A percentile compares a stretch with the other conserved stretches of the same genome.
These are phyloP conservation scores for Ascochyta clinopodiicola DNA, from an alignment of 2,329 filamentous ascomycete species.

Conservation along the genomic window DNA sequence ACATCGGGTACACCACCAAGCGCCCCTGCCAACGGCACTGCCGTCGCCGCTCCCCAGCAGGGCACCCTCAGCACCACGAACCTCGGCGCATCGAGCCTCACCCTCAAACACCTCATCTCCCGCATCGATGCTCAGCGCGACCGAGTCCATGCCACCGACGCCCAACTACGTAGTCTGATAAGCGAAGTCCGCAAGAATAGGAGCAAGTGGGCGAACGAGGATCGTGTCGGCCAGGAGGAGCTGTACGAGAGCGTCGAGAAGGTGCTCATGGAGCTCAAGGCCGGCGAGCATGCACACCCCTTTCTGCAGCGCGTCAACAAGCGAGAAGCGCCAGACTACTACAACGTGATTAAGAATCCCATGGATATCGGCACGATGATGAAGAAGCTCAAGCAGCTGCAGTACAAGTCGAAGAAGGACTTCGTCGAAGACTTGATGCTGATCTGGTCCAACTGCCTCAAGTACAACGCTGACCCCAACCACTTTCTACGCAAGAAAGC, in stretches of 20 bases:
- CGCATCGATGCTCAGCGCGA: conserved; percentile 92
- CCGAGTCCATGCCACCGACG: conserved; percentile 88
- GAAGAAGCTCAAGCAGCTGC: conserved; percentile 82
- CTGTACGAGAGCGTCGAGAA: conserved; percentile 97
- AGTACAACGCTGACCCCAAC: conserved; percentile 89
- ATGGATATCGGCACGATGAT: conserved; percentile 99
- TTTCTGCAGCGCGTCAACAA: conserved; percentile 96
- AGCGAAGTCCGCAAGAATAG: conserved; percentile 97
- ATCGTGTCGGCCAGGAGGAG: conserved; percentile 96
- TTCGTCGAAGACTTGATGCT: conserved; percentile 93
- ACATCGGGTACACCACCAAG: conserved; percentile 70
- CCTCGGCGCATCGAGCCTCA: conserved; percentile 92
- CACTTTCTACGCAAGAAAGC: conserved; percentile 92
- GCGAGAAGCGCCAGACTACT: conserved; percentile 94
- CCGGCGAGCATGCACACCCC: conserved; percentile 95
- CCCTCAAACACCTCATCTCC: conserved; percentile 94
- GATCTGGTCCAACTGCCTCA: conserved; percentile 96
- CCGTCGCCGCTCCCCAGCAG: conserved; percentile 67
- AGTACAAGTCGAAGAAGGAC: conserved; percentile 76
- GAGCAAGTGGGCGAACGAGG: conserved; percentile 98
- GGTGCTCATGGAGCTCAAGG: conserved; percentile 94
- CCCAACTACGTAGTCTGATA: conserved; percentile 89
- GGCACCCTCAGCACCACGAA: conserved; percentile 93
- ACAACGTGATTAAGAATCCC: conserved; percentile 89
- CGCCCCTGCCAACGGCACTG: conserved; percentile 59